Percentiles rank a stretch among this genome's conserved stretches.
These are phyloP conservation scores for Aspergillus sclerotioniger DNA, from an alignment of 495 filamentous ascomycete genomes.

Conservation along the genomic window DNA sequence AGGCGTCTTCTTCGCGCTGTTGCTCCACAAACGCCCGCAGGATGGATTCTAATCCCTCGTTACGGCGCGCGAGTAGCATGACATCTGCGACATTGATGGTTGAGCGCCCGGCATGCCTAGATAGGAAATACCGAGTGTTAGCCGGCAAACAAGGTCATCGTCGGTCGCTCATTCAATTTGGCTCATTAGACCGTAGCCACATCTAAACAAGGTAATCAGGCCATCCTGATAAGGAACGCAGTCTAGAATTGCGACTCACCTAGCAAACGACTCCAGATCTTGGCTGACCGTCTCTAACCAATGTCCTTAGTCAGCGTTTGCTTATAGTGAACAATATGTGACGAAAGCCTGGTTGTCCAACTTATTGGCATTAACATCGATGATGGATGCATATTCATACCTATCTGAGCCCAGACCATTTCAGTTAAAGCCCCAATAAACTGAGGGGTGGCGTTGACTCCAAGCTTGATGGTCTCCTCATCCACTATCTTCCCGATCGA, in stretches of 20 bases:
- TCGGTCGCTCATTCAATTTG: background rate
- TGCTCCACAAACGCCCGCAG: constrained; percentile 66
- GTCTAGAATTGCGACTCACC: constrained; percentile 37
- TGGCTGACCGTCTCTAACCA: constrained; percentile 64
- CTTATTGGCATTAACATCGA: background rate
- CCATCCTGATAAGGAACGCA: background rate
- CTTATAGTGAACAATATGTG: background rate
- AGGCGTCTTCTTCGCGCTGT: constrained; percentile 33
- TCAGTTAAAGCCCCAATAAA: constrained; percentile 93
- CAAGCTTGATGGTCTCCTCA: constrained; percentile 71
- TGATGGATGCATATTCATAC: constrained; percentile 42
- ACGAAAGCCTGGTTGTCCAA: background rate
- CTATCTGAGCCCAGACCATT: constrained; percentile 87
- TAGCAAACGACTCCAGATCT: constrained; percentile 80
- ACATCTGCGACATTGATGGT: constrained; percentile 85
- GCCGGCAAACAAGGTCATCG: background rate
- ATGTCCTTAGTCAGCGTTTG: constrained; percentile 1
- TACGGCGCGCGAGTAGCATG: constrained; percentile 78
- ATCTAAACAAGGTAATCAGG: background rate
- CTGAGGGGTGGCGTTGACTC: constrained; percentile 87
- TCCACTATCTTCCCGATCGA: constrained; percentile 87
- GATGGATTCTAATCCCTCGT: constrained; percentile 75
- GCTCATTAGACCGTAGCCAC: background rate
- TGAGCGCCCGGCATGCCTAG: constrained; percentile 75
- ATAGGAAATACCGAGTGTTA: constrained; percentile 14